Conservation (phyloP, 257 asterid genomes). For the Jacaranda mimosifolia region DNA sequence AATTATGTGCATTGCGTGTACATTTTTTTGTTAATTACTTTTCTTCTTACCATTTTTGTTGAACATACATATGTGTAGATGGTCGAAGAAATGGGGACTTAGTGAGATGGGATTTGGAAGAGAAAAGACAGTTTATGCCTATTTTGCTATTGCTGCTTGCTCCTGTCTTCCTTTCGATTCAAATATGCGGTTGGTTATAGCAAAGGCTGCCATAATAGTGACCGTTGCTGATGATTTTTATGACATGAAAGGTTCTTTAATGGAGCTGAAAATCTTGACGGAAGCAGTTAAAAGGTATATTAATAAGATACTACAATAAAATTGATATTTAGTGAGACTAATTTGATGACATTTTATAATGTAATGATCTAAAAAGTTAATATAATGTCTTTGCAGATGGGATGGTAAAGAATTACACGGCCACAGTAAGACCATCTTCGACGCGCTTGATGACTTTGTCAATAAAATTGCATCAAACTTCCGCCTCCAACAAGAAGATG, state of each 20-base stretch:
- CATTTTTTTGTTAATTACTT: background rate
- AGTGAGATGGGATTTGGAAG: slow-evolving; percentile 75
- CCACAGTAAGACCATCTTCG: slow-evolving; percentile 63
- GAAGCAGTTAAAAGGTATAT: slow-evolving; percentile 56
- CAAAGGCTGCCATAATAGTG: slow-evolving; percentile 57
- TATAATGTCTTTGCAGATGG: slow-evolving; percentile 50
- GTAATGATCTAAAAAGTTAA: too few relatives aligned
- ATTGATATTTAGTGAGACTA: too few relatives aligned
- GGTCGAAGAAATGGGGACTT: slow-evolving; percentile 63
- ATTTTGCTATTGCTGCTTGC: slow-evolving; percentile 58
- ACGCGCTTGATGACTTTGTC: slow-evolving; percentile 60
- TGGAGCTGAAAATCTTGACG: slow-evolving; percentile 51
- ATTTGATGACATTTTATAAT: too few relatives aligned
- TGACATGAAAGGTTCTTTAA: slow-evolving; percentile 60
- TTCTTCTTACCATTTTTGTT: background rate
- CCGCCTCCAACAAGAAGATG: slow-evolving; percentile 34
- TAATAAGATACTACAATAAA: too few relatives aligned
- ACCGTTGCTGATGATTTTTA: slow-evolving; percentile 69
- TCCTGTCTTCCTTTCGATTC: slow-evolving; percentile 51
- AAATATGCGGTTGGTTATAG: slow-evolving; percentile 42
- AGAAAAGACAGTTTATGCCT: slow-evolving; percentile 59
- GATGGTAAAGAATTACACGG: slow-evolving; percentile 57
- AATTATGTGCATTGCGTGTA: too few relatives aligned
- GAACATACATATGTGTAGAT: slow-evolving; percentile 37
- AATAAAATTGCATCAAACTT: slow-evolving; percentile 38